Evolutionary conservation across 2,329 filamentous ascomycete species (phyloP).

Genomic region (Penicillium nordicum): DNA sequence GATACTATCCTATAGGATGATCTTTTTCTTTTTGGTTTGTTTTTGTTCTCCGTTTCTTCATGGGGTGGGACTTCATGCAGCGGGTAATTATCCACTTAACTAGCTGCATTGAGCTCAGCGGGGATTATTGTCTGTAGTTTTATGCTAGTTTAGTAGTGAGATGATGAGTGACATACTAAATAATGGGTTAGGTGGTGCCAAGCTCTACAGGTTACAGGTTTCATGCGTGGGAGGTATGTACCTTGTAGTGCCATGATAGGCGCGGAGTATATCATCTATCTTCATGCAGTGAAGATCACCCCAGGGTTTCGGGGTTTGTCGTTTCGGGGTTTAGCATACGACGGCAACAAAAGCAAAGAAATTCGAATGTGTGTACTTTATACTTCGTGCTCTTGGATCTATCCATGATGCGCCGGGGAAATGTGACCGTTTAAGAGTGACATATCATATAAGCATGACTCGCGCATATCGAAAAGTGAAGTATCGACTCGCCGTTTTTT

Average conservation of each 20-base stretch:
- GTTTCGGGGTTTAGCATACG: not conserved
- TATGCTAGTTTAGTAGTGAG: not conserved
- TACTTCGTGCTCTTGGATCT: not conserved
- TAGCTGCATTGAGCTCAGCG: not conserved
- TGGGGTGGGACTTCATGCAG: not conserved
- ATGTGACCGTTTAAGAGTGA: not conserved
- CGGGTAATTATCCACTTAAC: not conserved
- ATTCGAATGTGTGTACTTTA: not conserved
- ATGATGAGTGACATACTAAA: not conserved
- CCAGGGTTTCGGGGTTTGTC: not conserved
- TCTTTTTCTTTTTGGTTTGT: not conserved
- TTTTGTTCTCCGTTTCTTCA: not conserved
- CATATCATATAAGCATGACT: not conserved
- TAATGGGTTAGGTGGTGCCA: not conserved
- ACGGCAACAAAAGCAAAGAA: not conserved
- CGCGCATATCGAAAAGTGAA: not conserved
- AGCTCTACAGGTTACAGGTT: not conserved
- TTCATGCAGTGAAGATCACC: not conserved
- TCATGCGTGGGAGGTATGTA: not conserved
- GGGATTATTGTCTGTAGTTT: not conserved
- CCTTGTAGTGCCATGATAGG: too few species aligned
- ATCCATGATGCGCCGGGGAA: not conserved
- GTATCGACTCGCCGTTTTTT: conserved; percentile 3
- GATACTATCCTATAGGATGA: not conserved
- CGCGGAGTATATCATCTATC: not conserved